Evolutionary conservation across 2,329 filamentous ascomycete genomes (phyloP), one percentile per base, ranked within the genome.

Genomic region (Incumbomyces lentus): DNA sequence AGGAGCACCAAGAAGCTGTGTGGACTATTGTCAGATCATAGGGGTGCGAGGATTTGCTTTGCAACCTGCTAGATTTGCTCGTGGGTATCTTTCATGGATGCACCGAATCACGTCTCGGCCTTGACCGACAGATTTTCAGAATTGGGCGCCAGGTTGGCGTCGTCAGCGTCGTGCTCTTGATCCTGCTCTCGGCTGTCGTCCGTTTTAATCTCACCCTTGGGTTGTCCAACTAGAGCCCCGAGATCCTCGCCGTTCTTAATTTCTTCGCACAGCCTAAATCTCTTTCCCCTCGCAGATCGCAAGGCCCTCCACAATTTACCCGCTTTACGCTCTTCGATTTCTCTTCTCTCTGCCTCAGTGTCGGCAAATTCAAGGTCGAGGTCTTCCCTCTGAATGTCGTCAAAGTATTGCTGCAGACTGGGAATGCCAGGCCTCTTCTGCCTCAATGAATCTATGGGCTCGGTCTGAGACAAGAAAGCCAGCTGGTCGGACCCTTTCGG

Each of bases 221-320:
- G 47, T 22, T 38, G 44, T 14, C 50, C 43, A 3, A 55, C 34
- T 41, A 57, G 40, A 7, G 66, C 63, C 51, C 75, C 68, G 50
- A 81, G 61, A 52, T 86, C 85, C 60, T 84, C 84, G 34, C 84
- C 81, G 54, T 88, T 82, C 46, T 95, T 88, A 40, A 95, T 84
- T 63, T 84, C 86, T 64, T 96, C 89, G 62, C 96, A 92, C 16
- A 80, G 69, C 37, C 79, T 75, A 54, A 96, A 74, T 57, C 83
- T 40, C 31, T 45, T 84, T 47, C 74, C 79, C 53, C 79, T 79
- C 47, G 84, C 81, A 8, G 87, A 84, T 44, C 92, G 80, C 52
- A 98, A 69, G 4, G 87, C 86, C 55, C 89, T 79, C 92, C 92
- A 98, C 47, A 81, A 84, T 64, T 93, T 90, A 68, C 87, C 95